Evolutionary conservation across 2,329 filamentous ascomycete genomes (phyloP), one percentile per base, ranked within the genome.

Genomic region (Fusarium nanum): DNA sequence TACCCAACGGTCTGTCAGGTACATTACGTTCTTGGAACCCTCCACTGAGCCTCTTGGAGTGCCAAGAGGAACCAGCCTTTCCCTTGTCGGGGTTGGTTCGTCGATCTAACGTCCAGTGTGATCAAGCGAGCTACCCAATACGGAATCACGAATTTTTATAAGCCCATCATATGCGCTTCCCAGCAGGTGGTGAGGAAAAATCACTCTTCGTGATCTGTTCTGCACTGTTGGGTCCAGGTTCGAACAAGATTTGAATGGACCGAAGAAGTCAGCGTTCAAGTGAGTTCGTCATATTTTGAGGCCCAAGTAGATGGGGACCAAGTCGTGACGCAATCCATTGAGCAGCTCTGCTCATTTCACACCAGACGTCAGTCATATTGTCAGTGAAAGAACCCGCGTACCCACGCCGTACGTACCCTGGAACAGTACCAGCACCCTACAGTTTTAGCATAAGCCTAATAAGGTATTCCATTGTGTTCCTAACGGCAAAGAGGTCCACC

Each of bases 271-370:
- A 63, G 61, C 59, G 55, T 59, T 67, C 37, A 40, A 41, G 52
- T 52, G 55, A 67, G 58, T 53, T 56, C 40, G 32, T 44, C 32
- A 52, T 32, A 32, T 45, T 32, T 37, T 32, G 22, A 68, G 18
- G 30, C 32, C 32, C 25, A 46, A 47, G 25, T 50, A 47, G 25
- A 22, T 48, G 49, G 45, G 53, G 32, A 55, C 40, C 48, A 56
- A 62, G 65, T 73, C 68, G 67, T 75, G 73, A 75, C 73, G 73
- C 71, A 71, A 74, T 75, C 66, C 48, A 60, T 71, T 46, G 44
- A 48, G 52, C 53, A 20, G 23, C 42, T 60, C 30, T 63, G 49
- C 61, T 73, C 57, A 53, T 61, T 66, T 40, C 50, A 56, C 57
- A 46, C 32, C 61, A 27, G 60, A 62, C 56, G 41, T 23, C 48